Percentiles rank a stretch among this genome's conserved stretches.
These are phyloP conservation scores for Phytophthora agathidicida DNA, from an alignment of 352 stramenopile species.

Conservation along the genomic window DNA sequence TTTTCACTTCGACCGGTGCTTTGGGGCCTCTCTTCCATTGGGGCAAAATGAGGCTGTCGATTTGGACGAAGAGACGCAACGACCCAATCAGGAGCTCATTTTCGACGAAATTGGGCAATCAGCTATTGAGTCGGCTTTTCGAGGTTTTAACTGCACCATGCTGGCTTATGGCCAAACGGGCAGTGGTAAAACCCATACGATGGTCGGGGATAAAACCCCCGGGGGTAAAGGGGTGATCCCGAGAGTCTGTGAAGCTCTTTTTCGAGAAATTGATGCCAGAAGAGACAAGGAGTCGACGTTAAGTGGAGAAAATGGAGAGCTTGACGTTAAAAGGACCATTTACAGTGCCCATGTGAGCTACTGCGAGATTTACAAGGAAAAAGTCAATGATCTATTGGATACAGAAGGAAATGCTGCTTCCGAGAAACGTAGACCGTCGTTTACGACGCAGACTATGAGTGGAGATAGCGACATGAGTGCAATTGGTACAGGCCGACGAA, in stretches of 20 bases:
- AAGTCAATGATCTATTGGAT: constrained; percentile 86
- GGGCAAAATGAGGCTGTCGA: constrained; percentile 25
- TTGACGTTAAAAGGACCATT: constrained; percentile 35
- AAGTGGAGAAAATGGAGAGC: constrained; percentile 16
- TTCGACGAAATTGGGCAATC: constrained; percentile 80
- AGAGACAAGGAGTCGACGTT: constrained; percentile 32
- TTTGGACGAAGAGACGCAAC: constrained; percentile 45
- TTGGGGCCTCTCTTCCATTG: constrained; percentile 46
- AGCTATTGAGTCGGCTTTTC: constrained; percentile 74
- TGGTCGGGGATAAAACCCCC: constrained; percentile 73
- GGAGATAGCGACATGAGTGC: constrained; percentile 6
- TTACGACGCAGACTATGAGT: constrained; percentile 24
- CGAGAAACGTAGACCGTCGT: constrained; percentile 35
- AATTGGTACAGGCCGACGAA: constrained; percentile 12
- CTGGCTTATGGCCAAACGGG: constrained; percentile 85
- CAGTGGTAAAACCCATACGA: constrained; percentile 85
- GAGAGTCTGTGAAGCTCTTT: constrained; percentile 80
- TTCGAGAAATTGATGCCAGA: constrained; percentile 63
- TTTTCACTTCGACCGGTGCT: constrained; percentile 86
- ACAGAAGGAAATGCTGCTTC: constrained; percentile 6
- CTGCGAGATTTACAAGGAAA: constrained; percentile 90
- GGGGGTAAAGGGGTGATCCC: constrained; percentile 78
- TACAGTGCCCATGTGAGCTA: constrained; percentile 71
- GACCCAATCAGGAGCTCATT: constrained; percentile 71
- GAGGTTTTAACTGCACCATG: constrained; percentile 87